A percentile compares a stretch with the other conserved stretches of the same genome.
Evolutionary conservation across 2,329 filamentous ascomycete genomes (phyloP).

Genomic region (Beauveria medogensis): DNA sequence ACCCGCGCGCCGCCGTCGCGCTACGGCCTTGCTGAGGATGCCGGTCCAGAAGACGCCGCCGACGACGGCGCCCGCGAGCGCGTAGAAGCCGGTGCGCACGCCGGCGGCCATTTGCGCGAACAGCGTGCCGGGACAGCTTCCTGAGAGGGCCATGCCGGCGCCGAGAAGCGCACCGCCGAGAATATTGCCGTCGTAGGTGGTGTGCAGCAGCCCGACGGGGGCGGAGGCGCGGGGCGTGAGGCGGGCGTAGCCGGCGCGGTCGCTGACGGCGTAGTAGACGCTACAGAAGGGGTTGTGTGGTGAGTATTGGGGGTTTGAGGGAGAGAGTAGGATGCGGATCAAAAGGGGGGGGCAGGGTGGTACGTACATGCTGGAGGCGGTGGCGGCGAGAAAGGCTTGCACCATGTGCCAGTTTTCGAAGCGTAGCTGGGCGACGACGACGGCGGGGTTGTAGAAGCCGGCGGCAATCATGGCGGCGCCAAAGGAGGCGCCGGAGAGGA

Average conservation of each 20-base stretch:
- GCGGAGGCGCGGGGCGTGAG: conserved; percentile 43
- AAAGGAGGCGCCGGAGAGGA: conserved; percentile 48
- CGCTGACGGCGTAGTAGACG: conserved; percentile 36
- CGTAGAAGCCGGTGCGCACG: conserved; percentile 41
- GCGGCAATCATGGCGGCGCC: conserved; percentile 53
- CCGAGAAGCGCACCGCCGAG: conserved; percentile 55
- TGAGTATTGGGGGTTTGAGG: too few species aligned
- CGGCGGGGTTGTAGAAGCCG: conserved; percentile 50
- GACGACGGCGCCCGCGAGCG: conserved; percentile 44
- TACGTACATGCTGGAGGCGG: conserved; percentile 52
- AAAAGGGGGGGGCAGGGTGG: background rate
- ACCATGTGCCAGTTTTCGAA: conserved; percentile 58
- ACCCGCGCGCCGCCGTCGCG: conserved; percentile 19
- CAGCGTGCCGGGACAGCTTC: conserved; percentile 58
- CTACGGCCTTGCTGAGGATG: conserved; percentile 30
- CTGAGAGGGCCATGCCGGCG: conserved; percentile 57
- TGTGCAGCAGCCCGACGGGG: conserved; percentile 44
- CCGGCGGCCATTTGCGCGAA: conserved; percentile 51
- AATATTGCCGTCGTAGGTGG: conserved; percentile 54
- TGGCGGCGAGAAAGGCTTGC: conserved; percentile 54
- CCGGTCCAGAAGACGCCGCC: conserved; percentile 48
- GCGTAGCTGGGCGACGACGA: conserved; percentile 54
- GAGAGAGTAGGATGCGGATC: background rate
- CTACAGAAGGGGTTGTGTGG: conserved; percentile 20
- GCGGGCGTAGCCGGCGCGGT: conserved; percentile 33